A percentile compares a stretch with the other conserved stretches of the same genome.
phyloP scores from a whole-genome alignment of 441 rosid genomes.

The Eutrema salsugineum region DNA sequence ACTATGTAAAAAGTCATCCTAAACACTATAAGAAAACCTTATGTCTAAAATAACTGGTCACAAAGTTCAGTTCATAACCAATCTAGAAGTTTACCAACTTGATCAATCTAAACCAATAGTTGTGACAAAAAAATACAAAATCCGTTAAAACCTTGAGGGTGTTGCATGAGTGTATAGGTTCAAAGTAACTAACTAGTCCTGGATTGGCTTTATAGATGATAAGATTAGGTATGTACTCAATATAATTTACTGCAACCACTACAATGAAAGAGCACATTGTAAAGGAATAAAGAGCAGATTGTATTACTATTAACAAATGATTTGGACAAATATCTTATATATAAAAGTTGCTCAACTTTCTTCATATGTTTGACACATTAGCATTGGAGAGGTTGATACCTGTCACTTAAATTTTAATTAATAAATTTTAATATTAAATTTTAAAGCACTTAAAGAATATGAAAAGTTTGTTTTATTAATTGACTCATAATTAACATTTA shows the following conservation, averaged over 20 bases:
- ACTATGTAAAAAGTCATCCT: neutral
- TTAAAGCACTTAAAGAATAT: no score
- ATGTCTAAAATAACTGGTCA: neutral
- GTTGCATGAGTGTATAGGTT: neutral
- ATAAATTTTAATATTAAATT: no score
- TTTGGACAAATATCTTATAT: neutral
- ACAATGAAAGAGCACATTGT: neutral
- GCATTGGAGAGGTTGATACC: no score
- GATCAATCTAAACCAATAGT: neutral
- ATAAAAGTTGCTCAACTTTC: no score
- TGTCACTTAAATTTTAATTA: no score
- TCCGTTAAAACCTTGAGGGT: neutral
- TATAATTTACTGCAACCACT: constrained; percentile 6
- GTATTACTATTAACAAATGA: neutral
- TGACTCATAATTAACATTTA: no score
- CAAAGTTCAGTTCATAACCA: neutral
- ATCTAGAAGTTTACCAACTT: neutral
- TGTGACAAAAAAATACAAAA: neutral
- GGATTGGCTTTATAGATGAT: neutral
- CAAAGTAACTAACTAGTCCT: neutral
- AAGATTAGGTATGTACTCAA: constrained; percentile 1
- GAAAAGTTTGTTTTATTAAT: no score
- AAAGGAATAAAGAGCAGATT: neutral
- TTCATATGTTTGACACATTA: no score
- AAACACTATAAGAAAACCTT: neutral